phyloP scores from a whole-genome alignment of 2,329 filamentous ascomycete species.

The Fusarium nematophilum region DNA sequence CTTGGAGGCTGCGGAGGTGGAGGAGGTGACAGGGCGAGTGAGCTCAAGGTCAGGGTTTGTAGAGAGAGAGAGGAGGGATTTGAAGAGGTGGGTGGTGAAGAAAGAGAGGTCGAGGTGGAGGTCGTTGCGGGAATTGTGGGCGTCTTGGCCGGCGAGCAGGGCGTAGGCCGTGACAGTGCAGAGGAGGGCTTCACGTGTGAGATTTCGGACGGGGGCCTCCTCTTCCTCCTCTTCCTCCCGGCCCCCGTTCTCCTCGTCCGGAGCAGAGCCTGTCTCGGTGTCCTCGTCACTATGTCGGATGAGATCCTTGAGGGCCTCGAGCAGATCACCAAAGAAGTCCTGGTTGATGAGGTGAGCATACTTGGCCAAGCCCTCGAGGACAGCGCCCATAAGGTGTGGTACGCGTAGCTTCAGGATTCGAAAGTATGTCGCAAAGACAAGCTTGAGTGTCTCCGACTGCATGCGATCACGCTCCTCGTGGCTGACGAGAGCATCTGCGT shows the following conservation, averaged over 20 bases:
- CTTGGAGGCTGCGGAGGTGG: constrained; percentile 64
- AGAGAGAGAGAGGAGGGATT: constrained; percentile 80
- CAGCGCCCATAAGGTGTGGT: constrained; percentile 92
- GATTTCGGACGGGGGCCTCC: constrained; percentile 71
- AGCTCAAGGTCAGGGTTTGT: constrained; percentile 89
- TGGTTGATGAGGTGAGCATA: constrained; percentile 98
- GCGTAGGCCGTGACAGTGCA: constrained; percentile 97
- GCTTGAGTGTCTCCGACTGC: constrained; percentile 94
- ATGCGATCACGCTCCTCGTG: constrained; percentile 94
- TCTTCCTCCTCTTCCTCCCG: constrained; percentile 54
- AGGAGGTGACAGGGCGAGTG: constrained; percentile 59
- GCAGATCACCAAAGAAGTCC: constrained; percentile 96
- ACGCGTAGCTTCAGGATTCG: constrained; percentile 87
- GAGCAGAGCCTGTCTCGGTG: constrained; percentile 56
- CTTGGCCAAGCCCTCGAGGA: constrained; percentile 91
- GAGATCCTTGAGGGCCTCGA: constrained; percentile 94
- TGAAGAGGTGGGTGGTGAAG: constrained; percentile 95
- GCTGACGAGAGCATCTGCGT: constrained; percentile 89
- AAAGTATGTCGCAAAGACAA: constrained; percentile 96
- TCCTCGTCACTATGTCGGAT: constrained; percentile 78
- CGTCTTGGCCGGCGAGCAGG: constrained; percentile 94
- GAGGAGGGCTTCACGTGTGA: constrained; percentile 87
- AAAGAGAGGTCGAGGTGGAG: constrained; percentile 93
- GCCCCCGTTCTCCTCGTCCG: constrained; percentile 58
- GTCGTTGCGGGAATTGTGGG: constrained; percentile 81